Evolutionary conservation across 768 basidiomycete genomes (phyloP), one percentile per base, ranked within the genome.

Genomic region (Boletus vinaceobasis): DNA sequence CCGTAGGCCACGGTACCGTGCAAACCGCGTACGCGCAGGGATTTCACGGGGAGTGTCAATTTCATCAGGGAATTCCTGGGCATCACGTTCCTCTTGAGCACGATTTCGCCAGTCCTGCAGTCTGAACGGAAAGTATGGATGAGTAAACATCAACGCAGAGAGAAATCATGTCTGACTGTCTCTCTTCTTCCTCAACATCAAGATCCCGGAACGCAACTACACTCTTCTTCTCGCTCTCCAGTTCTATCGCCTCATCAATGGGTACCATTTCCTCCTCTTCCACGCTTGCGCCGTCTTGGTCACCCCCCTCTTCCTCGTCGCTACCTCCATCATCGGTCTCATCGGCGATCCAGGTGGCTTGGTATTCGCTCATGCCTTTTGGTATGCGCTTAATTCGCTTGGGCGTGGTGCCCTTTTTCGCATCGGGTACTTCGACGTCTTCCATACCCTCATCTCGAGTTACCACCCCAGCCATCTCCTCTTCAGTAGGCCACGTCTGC

Each of bases 401-500:
- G 1, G 91, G 91, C 7, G 90, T 93, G 1, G 90, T 91, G 1
- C 87, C 90, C 3, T 73, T 69, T 27, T 66, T 68, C 1, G 90
- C 90, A 58, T 88, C 87, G 2, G 89, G 85, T 15, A 90, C 66
- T 4, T 53, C 47, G 4, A 69, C 64, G 14, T 59, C 58, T 2
- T 53, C 46, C 43, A 52, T 49, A 14, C 49, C 53, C 15, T 68
- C 61, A 39, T 63, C 67, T 19, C 37, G 59, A 0, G 60, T 58
- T 8, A 44, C 59, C 0, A 64, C 73, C 7, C 72, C 79, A 21
- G 75, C 75, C 86, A 98, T 91, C 69, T 98, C 96, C 65, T 98
- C 96, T 68, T 98, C 93, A 0, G 93, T 96, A 1, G 96, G 96
- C 95, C 96, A 98, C 0, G 96, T 99, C 70, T 99, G 96, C 64